Conservation (phyloP, 75 land plant species). For the Pinus albicaulis region DNA sequence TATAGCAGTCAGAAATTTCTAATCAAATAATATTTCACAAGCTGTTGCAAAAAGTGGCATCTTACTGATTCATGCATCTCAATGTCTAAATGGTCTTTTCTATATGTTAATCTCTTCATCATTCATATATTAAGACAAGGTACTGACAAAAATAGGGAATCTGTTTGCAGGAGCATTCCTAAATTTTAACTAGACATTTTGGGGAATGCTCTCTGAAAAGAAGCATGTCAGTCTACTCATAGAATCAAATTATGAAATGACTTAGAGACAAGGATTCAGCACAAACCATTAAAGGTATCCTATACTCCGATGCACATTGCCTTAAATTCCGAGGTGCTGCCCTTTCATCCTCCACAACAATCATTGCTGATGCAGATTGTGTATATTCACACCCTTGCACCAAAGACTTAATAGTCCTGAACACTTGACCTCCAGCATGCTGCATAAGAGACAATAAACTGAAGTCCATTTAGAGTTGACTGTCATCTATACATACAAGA, state of each 20-base stretch:
- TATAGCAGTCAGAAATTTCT: too few species aligned
- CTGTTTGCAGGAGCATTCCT: too few species aligned
- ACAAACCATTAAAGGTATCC: conserved; percentile 38
- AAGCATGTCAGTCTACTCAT: not conserved
- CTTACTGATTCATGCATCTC: not conserved
- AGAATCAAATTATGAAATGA: not conserved
- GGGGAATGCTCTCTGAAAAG: not conserved
- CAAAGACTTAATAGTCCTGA: conserved; percentile 42
- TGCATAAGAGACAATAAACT: conserved; percentile 9
- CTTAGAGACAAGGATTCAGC: not conserved
- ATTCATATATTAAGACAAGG: too few species aligned
- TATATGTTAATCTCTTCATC: too few species aligned
- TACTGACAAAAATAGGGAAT: too few species aligned
- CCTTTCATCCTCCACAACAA: conserved; percentile 42
- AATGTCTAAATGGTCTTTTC: not conserved
- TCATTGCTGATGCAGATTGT: conserved; percentile 19
- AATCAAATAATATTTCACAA: too few species aligned
- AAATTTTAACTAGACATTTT: too few species aligned
- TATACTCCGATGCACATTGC: conserved; percentile 45
- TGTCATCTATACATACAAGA: too few species aligned
- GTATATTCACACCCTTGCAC: conserved; percentile 26
- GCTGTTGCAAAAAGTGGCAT: too few species aligned
- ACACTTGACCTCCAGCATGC: conserved; percentile 60
- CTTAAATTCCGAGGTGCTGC: conserved; percentile 48
- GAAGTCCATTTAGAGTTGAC: not conserved